Percentiles rank a stretch among this genome's conserved stretches.
Evolutionary conservation across 1,139 yeast species (phyloP).

Genomic region (Schizosaccharomyces versatilis): DNA sequence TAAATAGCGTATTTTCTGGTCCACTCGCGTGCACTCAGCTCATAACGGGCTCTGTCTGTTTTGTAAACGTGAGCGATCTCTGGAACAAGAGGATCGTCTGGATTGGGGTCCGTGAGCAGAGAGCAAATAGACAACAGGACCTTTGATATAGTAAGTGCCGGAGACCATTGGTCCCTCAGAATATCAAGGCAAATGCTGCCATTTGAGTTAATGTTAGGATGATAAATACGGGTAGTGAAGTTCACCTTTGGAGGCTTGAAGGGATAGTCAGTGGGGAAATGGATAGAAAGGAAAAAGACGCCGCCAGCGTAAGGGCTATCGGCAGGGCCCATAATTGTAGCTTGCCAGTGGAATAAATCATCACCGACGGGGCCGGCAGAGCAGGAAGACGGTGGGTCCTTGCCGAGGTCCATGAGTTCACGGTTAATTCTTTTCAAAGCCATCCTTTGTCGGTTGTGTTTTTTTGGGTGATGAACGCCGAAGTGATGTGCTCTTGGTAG

Average conservation of each 20-base stretch:
- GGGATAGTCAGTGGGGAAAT: slow-evolving; percentile 87
- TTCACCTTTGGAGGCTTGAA: slow-evolving; percentile 86
- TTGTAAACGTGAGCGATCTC: slow-evolving; percentile 94
- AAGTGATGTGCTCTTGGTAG: slow-evolving; percentile 1
- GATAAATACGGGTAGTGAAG: slow-evolving; percentile 75
- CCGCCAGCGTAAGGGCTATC: slow-evolving; percentile 90
- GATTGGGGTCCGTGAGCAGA: slow-evolving; percentile 85
- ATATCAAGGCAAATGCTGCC: slow-evolving; percentile 76
- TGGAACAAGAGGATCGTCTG: slow-evolving; percentile 96
- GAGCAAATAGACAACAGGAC: slow-evolving; percentile 77
- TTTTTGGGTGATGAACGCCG: not conserved
- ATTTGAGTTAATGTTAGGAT: slow-evolving; percentile 72
- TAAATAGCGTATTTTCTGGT: slow-evolving; percentile 92
- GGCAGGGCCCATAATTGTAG: slow-evolving; percentile 84
- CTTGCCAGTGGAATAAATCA: slow-evolving; percentile 89
- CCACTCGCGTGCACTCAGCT: slow-evolving; percentile 97
- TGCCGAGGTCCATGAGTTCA: slow-evolving; percentile 84
- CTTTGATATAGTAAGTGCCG: slow-evolving; percentile 74
- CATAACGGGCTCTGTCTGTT: slow-evolving; percentile 83
- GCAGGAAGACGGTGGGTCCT: slow-evolving; percentile 98
- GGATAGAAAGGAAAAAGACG: slow-evolving; percentile 72
- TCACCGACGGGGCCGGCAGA: slow-evolving; percentile 98
- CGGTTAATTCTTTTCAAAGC: slow-evolving; percentile 88
- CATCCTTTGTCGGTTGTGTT: slow-evolving; percentile 23
- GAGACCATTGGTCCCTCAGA: slow-evolving; percentile 78